Percentiles rank a stretch among this genome's conserved stretches.
These are phyloP conservation scores for Dorcoceras hygrometricum DNA, from an alignment of 257 asterid genomes.

Conservation along the genomic window DNA sequence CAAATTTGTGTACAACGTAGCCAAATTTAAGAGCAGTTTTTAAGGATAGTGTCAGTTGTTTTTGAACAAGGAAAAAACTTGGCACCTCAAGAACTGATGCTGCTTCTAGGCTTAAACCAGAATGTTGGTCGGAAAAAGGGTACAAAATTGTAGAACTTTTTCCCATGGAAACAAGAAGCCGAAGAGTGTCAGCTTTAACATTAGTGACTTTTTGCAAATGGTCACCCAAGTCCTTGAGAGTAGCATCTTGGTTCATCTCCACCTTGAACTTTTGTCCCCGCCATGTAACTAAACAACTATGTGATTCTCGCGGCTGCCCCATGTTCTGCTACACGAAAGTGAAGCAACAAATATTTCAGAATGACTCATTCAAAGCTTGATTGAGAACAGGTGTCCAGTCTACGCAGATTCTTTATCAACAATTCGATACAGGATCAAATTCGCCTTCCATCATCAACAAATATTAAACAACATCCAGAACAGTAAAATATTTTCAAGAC, in stretches of 20 bases:
- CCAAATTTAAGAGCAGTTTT: neutral
- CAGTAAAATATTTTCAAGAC: neutral
- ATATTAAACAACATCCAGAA: neutral
- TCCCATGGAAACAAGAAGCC: slow-evolving; percentile 64
- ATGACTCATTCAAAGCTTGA: neutral
- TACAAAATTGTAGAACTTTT: slow-evolving; percentile 62
- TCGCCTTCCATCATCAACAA: neutral
- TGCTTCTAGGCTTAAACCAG: slow-evolving; percentile 49
- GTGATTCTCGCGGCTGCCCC: slow-evolving; percentile 44
- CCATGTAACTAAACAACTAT: slow-evolving; percentile 57
- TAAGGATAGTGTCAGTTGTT: neutral
- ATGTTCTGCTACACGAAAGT: slow-evolving; percentile 34
- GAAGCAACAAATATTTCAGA: slow-evolving; percentile 9
- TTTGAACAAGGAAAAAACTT: neutral
- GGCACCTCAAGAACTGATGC: slow-evolving; percentile 58
- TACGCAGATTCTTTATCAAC: neutral
- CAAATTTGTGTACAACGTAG: slow-evolving; percentile 5
- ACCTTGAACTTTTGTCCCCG: slow-evolving; percentile 56
- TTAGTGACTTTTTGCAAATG: slow-evolving; percentile 62
- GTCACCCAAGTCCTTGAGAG: slow-evolving; percentile 74
- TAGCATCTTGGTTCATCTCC: slow-evolving; percentile 48
- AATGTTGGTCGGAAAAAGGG: slow-evolving; percentile 81
- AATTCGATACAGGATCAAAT: neutral
- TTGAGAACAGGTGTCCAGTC: neutral
- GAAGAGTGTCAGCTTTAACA: slow-evolving; percentile 63